Evolutionary conservation across 768 basidiomycete species (phyloP).

Genomic region (Strobilomyces echinocephalus): DNA sequence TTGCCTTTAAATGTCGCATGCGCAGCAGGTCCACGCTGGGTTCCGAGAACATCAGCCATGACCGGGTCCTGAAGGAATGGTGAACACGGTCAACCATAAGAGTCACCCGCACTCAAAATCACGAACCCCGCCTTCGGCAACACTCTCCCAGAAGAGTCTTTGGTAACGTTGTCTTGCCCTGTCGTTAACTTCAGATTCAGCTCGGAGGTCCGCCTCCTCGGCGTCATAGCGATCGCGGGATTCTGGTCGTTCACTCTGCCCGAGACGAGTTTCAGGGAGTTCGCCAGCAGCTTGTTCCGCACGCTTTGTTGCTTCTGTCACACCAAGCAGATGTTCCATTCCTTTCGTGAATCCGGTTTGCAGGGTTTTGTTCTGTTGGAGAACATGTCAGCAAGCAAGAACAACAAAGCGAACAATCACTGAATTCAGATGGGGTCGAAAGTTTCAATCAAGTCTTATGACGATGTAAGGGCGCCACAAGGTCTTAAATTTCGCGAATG

Average conservation of each 20-base stretch:
- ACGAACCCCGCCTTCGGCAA: conserved; percentile 62
- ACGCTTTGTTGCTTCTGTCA: conserved; percentile 31
- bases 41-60: conserved; percentile 52
- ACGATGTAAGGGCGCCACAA: conserved; percentile 60
- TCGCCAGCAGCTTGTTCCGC: conserved; percentile 1
- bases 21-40: conserved; percentile 39
- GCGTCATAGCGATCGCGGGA: conserved; percentile 40
- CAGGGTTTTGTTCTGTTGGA: conserved; percentile 50
- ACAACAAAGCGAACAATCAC: conserved; percentile 6
- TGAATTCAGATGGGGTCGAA: conserved; percentile 70
- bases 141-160: conserved; percentile 75
- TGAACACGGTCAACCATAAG: background rate
- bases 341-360: conserved; percentile 77
- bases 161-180: conserved; percentile 61
- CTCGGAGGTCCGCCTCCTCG: conserved; percentile 57
- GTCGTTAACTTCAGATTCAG: conserved; percentile 51
- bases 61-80: conserved; percentile 49
- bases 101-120: conserved; percentile 4
- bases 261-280: conserved; percentile 6
- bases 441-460: conserved; percentile 51
- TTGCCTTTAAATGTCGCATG: conserved; percentile 36
- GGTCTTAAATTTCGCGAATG: conserved; percentile 70
- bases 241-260: background rate
- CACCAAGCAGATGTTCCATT: conserved; percentile 77
- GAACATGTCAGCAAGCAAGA: background rate